Evolutionary conservation across 768 basidiomycete genomes (phyloP).

Genomic region (Amylocystis lapponica): DNA sequence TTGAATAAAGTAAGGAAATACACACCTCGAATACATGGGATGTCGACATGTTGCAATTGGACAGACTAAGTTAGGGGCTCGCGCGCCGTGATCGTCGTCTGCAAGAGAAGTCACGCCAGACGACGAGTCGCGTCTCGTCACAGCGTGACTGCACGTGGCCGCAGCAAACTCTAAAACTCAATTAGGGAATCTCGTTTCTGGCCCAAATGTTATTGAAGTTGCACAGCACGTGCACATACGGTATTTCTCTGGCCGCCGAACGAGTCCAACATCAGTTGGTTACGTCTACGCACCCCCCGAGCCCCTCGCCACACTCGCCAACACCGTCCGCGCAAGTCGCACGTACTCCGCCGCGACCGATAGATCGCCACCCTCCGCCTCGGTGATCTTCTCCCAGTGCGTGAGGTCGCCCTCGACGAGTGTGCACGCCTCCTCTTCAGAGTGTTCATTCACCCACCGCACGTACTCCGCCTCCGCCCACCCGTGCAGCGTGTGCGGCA

Average conservation of each 20-base stretch:
- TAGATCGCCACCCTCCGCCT: slow-evolving; percentile 45
- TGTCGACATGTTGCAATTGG: slow-evolving; percentile 15
- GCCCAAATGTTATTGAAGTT: too few species aligned
- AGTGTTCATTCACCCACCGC: slow-evolving; percentile 91
- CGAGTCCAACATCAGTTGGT: too few species aligned
- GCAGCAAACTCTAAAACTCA: too few species aligned
- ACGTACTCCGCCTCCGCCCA: slow-evolving; percentile 98
- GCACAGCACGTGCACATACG: too few species aligned
- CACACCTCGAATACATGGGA: slow-evolving; percentile 23
- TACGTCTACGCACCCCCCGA: too few species aligned
- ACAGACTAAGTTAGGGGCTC: too few species aligned
- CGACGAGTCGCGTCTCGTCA: slow-evolving; percentile 12
- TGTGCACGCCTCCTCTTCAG: slow-evolving; percentile 70
- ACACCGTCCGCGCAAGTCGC: slow-evolving; percentile 59
- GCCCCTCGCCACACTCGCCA: slow-evolving; percentile 25
- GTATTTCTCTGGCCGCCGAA: too few species aligned
- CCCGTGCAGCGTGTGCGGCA: slow-evolving; percentile 85
- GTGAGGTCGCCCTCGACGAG: slow-evolving; percentile 74
- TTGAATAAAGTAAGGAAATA: background rate
- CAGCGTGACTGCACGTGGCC: too few species aligned
- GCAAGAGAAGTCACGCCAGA: slow-evolving; percentile 2
- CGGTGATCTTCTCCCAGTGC: slow-evolving; percentile 73
- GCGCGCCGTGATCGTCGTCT: too few species aligned
- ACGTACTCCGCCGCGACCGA: slow-evolving; percentile 55
- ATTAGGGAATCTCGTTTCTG: too few species aligned